Evolutionary conservation across 345 rosid species (phyloP).

Genomic region (Populus nigra): DNA sequence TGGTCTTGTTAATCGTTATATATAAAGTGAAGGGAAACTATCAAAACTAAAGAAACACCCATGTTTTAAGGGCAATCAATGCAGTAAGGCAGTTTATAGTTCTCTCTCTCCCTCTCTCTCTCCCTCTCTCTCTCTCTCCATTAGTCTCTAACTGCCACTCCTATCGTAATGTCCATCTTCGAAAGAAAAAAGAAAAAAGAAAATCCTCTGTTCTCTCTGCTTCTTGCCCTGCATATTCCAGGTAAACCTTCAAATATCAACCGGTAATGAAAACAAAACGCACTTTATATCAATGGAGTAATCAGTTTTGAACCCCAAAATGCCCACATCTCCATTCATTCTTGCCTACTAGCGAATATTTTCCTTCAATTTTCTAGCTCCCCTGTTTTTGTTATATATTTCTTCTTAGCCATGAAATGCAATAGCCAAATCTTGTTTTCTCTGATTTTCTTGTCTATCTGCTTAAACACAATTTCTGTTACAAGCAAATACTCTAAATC

Average conservation of each 20-base stretch:
- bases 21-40: not conserved
- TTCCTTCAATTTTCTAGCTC: not conserved
- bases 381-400: not conserved
- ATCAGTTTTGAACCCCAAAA: not conserved
- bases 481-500: constrained; percentile 7
- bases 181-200: not conserved
- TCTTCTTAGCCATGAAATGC: constrained; percentile 9
- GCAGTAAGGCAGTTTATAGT: constrained; percentile 1
- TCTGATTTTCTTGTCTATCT: not conserved
- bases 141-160: constrained; percentile 19
- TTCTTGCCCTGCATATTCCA: not conserved
- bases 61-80: constrained; percentile 17
- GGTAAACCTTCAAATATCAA: not conserved
- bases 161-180: constrained; percentile 12
- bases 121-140: constrained; percentile 4
- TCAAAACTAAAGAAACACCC: constrained; percentile 6
- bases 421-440: constrained; percentile 7
- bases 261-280: not conserved
- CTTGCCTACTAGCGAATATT: not conserved
- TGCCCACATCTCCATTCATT: not conserved
- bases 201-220: constrained; percentile 14
- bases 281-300: not conserved
- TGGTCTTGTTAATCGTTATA: not conserved
- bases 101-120: not conserved
- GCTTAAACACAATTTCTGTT: not conserved